These are phyloP conservation scores for Saururus chinensis DNA, from an alignment of 164 flowering plant species.

Conservation along the genomic window DNA sequence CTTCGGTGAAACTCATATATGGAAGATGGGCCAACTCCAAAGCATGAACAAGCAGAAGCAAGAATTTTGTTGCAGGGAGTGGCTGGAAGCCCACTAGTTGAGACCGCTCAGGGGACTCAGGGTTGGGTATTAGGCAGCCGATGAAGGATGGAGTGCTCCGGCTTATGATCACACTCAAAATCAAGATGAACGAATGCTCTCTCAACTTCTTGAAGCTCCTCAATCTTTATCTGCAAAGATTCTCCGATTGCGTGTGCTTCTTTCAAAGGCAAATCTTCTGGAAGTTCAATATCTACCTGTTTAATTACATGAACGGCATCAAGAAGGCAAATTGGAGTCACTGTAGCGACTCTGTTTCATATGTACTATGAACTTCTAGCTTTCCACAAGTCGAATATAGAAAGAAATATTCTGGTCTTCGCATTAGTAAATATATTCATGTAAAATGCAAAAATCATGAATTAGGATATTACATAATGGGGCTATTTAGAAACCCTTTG, in stretches of 20 bases:
- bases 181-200: constrained; percentile 96
- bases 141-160: constrained; percentile 64
- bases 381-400: too few species aligned
- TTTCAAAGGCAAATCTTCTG: constrained; percentile 76
- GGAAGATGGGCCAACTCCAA: too few species aligned
- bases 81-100: neutral
- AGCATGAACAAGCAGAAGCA: too few species aligned
- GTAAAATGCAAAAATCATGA: too few species aligned
- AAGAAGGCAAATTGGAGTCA: neutral
- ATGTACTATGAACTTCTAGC: too few species aligned
- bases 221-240: constrained; percentile 68
- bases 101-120: constrained; percentile 24
- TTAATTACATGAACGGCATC: neutral
- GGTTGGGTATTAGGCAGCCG: constrained; percentile 41
- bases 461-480: too few species aligned
- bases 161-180: constrained; percentile 87
- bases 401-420: too few species aligned
- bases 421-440: too few species aligned
- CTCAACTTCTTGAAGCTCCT: constrained; percentile 85
- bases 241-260: constrained; percentile 92
- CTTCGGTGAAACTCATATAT: too few species aligned
- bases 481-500: too few species aligned
- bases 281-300: constrained; percentile 93
- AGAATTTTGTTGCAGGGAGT: too few species aligned
- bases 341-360: too few species aligned